Conservation (phyloP, 345 rosid genomes). For the Tarenaya hassleriana region DNA sequence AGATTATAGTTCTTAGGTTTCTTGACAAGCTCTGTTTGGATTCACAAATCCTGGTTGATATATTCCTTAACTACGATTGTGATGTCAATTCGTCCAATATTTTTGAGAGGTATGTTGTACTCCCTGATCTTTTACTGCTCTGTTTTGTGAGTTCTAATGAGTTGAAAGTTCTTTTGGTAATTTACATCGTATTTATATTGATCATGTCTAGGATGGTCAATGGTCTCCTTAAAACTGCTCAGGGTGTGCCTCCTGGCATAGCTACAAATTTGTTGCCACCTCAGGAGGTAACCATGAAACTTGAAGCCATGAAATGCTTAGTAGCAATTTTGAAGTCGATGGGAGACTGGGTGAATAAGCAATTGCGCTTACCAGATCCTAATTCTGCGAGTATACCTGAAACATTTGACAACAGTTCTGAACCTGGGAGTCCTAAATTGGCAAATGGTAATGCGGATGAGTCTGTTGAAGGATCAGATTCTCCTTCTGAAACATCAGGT, state of each 20-base stretch:
- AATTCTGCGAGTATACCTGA: conserved; percentile 25
- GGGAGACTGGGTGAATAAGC: conserved; percentile 85
- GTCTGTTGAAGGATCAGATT: conserved; percentile 39
- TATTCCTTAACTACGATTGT: conserved; percentile 93
- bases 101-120: conserved; percentile 76
- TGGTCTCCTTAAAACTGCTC: conserved; percentile 83
- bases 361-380: conserved; percentile 32
- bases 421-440: conserved; percentile 38
- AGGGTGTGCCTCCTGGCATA: conserved; percentile 75
- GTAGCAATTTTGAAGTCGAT: conserved; percentile 69
- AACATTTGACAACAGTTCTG: conserved; percentile 20
- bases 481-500: conserved; percentile 50
- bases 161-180: conserved; percentile 20
- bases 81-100: conserved; percentile 96
- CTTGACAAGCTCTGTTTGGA: conserved; percentile 87
- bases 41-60: conserved; percentile 94
- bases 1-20: conserved; percentile 96
- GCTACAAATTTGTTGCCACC: conserved; percentile 61
- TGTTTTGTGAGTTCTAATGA: conserved; percentile 2
- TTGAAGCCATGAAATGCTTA: conserved; percentile 88
- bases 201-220: conserved; percentile 69
- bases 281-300: conserved; percentile 67
- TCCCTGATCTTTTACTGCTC: conserved; percentile 13
- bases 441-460: conserved; percentile 51
- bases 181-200: conserved; percentile 20